Evolutionary conservation across 352 stramenopile species (phyloP), one percentile per base, ranked within the genome.

Genomic region (Phytophthora litchii): DNA sequence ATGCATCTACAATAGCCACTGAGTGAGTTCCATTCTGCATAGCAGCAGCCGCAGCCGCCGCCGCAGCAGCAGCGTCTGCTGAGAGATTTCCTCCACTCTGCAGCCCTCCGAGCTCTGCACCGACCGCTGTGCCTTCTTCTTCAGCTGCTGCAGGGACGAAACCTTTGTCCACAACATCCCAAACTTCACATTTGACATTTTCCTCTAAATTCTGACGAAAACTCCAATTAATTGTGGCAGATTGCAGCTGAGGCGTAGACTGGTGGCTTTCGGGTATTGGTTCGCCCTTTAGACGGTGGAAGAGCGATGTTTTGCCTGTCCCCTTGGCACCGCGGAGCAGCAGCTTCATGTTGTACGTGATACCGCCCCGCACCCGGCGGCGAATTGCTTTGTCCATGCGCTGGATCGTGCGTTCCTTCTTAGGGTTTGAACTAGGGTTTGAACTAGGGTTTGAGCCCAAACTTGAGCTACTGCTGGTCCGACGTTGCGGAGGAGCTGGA

Each of bases 271-370:
- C 51, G 0, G 83, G 78, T 58, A 96, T 96, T 3, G 75, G 76
- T 27, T 90, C 67, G 36, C 86, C 90, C 25, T 96, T 84, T 12
- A 97, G 64, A 0, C 91, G 83, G 17, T 89, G 80, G 60, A 94
- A 94, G 3, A 97, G 74, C 51, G 86, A 87, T 50, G 89, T 94
- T 70, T 97, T 97, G 41, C 91, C 91, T 10, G 83, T 94, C n/a
- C 88, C 84, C 4, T 76, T 75, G 17, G 86, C 81, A 25, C 91
- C 89, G 25, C 88, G 81, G 21, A 97, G 68, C 40, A 97, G 61
- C 34, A 97, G 74, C 76, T 96, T 96, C 86, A 97, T 95, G 70
- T 97, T 97, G 78, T 96, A 96, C 55, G 78, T 95, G 60, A 92
- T 80, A 54, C 78, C 83, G 21, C 74, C 89, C 20, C 87, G 67